A percentile compares a stretch with the other conserved stretches of the same genome.
phyloP scores from a whole-genome alignment of 148 eudicot genomes.

The Nepenthes mirabilis region DNA sequence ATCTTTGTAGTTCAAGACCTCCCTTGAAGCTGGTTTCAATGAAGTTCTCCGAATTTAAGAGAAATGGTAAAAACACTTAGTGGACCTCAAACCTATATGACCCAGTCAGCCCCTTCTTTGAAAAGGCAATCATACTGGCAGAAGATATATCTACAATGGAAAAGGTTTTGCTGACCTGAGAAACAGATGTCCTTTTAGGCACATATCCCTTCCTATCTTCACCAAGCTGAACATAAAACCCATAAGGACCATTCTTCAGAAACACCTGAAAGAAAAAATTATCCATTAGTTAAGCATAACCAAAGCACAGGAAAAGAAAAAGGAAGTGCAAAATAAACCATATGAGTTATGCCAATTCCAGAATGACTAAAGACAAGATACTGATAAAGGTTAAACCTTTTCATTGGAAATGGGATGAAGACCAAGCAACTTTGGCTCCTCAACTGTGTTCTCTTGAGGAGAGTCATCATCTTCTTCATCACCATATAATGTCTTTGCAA shows the following conservation, averaged over 20 bases:
- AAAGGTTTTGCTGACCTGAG: slow-evolving; percentile 32
- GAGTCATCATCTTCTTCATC: slow-evolving; percentile 68
- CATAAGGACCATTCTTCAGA: slow-evolving; percentile 81
- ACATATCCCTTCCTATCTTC: slow-evolving; percentile 78
- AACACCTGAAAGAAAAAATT: slow-evolving; percentile 38
- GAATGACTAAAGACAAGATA: neutral
- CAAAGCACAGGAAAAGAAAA: neutral
- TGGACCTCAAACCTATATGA: neutral
- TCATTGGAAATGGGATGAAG: slow-evolving; percentile 63
- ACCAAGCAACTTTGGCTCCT: slow-evolving; percentile 83
- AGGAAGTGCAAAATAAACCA: neutral
- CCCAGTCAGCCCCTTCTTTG: neutral
- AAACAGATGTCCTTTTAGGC: slow-evolving; percentile 68
- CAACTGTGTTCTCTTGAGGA: slow-evolving; percentile 31
- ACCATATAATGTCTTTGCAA: slow-evolving; percentile 76
- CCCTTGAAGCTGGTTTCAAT: no score
- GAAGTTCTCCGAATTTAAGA: neutral
- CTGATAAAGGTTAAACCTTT: slow-evolving; percentile 35
- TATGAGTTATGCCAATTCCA: neutral
- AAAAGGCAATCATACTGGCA: neutral
- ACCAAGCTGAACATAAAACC: slow-evolving; percentile 88
- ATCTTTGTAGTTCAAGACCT: no score
- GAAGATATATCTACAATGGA: neutral
- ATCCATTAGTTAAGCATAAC: neutral
- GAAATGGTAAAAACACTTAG: neutral